Conservation (phyloP, 495 filamentous ascomycete genomes). For the Xylaria acuta region DNA sequence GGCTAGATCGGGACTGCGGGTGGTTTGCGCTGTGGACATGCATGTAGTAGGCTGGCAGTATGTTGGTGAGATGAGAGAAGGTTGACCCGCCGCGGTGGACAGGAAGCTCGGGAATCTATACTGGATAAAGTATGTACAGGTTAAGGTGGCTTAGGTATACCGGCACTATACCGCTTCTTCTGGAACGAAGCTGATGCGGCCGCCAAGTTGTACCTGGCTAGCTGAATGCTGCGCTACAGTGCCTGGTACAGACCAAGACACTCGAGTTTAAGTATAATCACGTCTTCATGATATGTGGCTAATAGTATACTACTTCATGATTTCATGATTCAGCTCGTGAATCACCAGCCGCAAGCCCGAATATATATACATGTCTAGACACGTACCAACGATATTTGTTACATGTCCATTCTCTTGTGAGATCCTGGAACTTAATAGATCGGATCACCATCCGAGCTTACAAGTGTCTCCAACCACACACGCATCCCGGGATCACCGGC, state of each 20-base stretch:
- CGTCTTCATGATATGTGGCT: too few relatives aligned
- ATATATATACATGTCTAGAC: not conserved
- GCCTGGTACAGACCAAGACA: not conserved
- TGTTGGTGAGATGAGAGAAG: constrained; percentile 15
- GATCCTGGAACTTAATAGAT: not conserved
- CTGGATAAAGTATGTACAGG: not conserved
- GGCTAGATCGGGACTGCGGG: not conserved
- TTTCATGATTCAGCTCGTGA: not conserved
- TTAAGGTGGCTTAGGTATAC: constrained; percentile 19
- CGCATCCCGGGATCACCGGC: constrained; percentile 25
- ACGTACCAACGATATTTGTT: not conserved
- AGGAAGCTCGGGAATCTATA: constrained; percentile 4
- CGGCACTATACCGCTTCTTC: constrained; percentile 9
- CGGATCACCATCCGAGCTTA: not conserved
- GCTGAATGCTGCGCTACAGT: not conserved
- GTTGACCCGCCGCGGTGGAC: not conserved
- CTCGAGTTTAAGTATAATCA: not conserved
- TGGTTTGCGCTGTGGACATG: constrained; percentile 10
- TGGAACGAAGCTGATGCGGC: constrained; percentile 6
- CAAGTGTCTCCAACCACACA: constrained; percentile 21
- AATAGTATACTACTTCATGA: not conserved
- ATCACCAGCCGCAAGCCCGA: not conserved
- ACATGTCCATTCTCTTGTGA: not conserved
- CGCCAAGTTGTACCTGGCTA: constrained; percentile 6
- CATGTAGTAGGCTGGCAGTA: not conserved